phyloP scores from a whole-genome alignment of 192 early-diverging fungal species.

The Podila verticillata region DNA sequence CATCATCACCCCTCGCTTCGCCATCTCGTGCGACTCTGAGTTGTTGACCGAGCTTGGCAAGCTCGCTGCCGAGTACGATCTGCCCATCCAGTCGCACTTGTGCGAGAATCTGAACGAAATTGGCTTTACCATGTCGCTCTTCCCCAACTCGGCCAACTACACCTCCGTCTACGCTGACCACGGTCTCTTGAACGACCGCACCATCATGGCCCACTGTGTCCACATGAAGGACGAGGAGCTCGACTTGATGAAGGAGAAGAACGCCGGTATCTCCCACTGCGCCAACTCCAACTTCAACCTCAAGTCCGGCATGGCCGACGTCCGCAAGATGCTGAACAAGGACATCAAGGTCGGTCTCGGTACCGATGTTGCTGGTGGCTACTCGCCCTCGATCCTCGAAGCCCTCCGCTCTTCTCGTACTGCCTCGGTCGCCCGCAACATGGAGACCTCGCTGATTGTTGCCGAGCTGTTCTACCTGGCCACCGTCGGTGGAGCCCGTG shows the following conservation, averaged over 20 bases:
- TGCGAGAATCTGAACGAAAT: constrained; percentile 88
- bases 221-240: constrained; percentile 84
- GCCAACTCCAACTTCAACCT: constrained; percentile 92
- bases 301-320: constrained; percentile 81
- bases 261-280: constrained; percentile 90
- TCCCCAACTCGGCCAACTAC: constrained; percentile 78
- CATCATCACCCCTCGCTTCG: constrained; percentile 94
- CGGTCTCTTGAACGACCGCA: constrained; percentile 75
- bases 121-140: constrained; percentile 75
- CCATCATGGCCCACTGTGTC: constrained; percentile 95
- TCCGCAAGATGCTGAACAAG: constrained; percentile 75
- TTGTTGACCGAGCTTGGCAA: constrained; percentile 76
- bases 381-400: constrained; percentile 84
- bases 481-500: constrained; percentile 89
- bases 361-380: constrained; percentile 94
- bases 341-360: constrained; percentile 92
- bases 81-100: constrained; percentile 94
- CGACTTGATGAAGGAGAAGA: constrained; percentile 65
- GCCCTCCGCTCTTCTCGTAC: constrained; percentile 85
- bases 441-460: constrained; percentile 66
- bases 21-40: constrained; percentile 77
- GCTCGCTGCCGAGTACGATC: constrained; percentile 73
- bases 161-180: constrained; percentile 79
- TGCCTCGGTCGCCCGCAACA: constrained; percentile 74
- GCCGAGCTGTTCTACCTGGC: constrained; percentile 86